Evolutionary conservation across 768 basidiomycete species (phyloP).

Genomic region (Phallus indusiatus): DNA sequence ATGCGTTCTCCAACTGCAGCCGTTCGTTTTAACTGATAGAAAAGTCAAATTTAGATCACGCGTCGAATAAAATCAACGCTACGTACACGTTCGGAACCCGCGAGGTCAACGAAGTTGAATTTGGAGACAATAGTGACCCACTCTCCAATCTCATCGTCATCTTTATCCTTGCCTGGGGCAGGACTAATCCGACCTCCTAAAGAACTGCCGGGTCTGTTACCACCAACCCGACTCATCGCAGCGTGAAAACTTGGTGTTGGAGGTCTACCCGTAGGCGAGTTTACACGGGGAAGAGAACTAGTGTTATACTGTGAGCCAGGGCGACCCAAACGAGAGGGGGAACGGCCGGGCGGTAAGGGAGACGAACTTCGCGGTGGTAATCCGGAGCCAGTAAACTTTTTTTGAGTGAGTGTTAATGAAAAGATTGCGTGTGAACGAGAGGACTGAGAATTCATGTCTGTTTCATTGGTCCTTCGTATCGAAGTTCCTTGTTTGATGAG

Average conservation of each 20-base stretch:
- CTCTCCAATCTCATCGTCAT: slow-evolving; percentile 62
- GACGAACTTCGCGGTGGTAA: slow-evolving; percentile 67
- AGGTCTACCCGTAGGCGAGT: slow-evolving; percentile 72
- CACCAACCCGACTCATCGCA: slow-evolving; percentile 59
- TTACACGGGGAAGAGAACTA: slow-evolving; percentile 40
- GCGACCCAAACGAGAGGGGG: slow-evolving; percentile 67
- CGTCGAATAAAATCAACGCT: slow-evolving; percentile 10
- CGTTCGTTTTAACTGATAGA: slow-evolving; percentile 78
- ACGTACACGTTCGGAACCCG: slow-evolving; percentile 87
- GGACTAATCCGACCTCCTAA: slow-evolving; percentile 61
- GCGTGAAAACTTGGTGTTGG: slow-evolving; percentile 69
- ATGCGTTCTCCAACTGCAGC: slow-evolving; percentile 93
- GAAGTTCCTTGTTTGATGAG: slow-evolving; percentile 84
- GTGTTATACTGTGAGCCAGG: slow-evolving; percentile 68
- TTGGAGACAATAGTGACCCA: slow-evolving; percentile 91
- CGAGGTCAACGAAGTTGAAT: slow-evolving; percentile 97
- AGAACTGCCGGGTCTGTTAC: slow-evolving; percentile 69
- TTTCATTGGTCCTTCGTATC: slow-evolving; percentile 90
- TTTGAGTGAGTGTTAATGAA: slow-evolving; percentile 88
- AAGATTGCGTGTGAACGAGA: slow-evolving; percentile 99
- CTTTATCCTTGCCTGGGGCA: slow-evolving; percentile 23
- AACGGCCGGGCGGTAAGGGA: slow-evolving; percentile 68
- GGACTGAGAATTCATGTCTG: slow-evolving; percentile 97
- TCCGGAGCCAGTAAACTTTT: slow-evolving; percentile 67
- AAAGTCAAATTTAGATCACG: slow-evolving; percentile 12